Evolutionary conservation across 495 filamentous ascomycete species (phyloP).

Genomic region (Penicillium maclennaniae): DNA sequence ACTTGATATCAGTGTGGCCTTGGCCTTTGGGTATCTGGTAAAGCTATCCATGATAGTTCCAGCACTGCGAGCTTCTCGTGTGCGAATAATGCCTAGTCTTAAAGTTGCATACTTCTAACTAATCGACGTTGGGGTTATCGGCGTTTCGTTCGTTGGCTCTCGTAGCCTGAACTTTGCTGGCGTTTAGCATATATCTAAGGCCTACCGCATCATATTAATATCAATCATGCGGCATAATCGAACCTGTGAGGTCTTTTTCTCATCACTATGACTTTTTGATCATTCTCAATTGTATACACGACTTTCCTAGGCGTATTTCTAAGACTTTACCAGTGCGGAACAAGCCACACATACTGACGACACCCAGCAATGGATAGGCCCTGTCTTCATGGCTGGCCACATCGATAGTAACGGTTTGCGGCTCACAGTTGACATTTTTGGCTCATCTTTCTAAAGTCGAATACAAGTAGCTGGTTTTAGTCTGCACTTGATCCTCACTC

Average conservation of each 20-base stretch:
- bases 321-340: too few relatives aligned
- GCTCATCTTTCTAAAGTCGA: neutral
- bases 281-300: too few relatives aligned
- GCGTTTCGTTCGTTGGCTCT: neutral
- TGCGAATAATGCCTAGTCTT: slow-evolving; percentile 32
- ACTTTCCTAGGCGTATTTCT: too few relatives aligned
- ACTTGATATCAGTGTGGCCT: slow-evolving; percentile 31
- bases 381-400: neutral
- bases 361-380: too few relatives aligned
- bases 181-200: neutral
- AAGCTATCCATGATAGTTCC: slow-evolving; percentile 36
- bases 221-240: too few relatives aligned
- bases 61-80: slow-evolving; percentile 41
- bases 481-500: neutral
- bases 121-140: neutral
- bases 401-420: neutral
- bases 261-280: too few relatives aligned
- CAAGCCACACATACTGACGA: too few relatives aligned
- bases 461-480: neutral
- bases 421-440: neutral
- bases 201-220: neutral
- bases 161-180: neutral
- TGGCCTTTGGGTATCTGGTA: slow-evolving; percentile 44
- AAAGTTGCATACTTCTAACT: neutral
- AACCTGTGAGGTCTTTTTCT: too few relatives aligned